A percentile compares a stretch with the other conserved stretches of the same genome.
Conservation (phyloP, 345 rosid genomes). For the Salix dunnii region DNA sequence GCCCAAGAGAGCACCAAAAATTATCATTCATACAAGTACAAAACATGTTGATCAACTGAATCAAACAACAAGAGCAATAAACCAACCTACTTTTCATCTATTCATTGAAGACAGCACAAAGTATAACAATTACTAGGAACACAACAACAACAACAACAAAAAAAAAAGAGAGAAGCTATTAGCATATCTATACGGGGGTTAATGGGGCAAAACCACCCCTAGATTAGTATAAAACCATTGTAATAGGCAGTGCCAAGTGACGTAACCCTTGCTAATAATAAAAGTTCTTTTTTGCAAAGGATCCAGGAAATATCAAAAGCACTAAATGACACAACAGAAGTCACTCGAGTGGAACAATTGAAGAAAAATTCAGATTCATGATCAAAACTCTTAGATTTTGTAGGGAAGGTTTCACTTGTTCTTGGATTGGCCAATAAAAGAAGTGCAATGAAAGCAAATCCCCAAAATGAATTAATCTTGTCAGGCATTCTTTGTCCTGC, state of each 20-base stretch:
- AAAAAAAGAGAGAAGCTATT: not conserved
- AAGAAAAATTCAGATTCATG: not conserved
- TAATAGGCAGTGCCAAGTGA: not conserved
- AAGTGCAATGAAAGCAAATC: not conserved
- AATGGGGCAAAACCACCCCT: not conserved
- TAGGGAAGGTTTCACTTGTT: not conserved
- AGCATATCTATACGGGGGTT: not conserved
- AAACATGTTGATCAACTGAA: not conserved
- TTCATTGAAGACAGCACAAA: not conserved
- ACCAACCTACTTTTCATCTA: not conserved
- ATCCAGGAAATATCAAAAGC: slow-evolving; percentile 9
- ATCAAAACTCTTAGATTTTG: not conserved
- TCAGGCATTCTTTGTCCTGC: not conserved
- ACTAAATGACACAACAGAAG: slow-evolving; percentile 1
- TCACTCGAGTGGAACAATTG: slow-evolving; percentile 3
- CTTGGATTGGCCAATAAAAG: not conserved
- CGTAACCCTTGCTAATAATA: not conserved
- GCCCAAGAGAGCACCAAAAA: slow-evolving; percentile 7
- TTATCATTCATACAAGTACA: not conserved
- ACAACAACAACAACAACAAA: too few relatives aligned
- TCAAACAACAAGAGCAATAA: not conserved
- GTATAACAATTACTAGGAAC: not conserved
- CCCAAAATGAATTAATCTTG: not conserved
- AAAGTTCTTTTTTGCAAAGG: not conserved
- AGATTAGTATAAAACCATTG: not conserved